These are phyloP conservation scores for Orobanche coerulescens DNA, from an alignment of 257 asterid genomes.

Conservation along the genomic window DNA sequence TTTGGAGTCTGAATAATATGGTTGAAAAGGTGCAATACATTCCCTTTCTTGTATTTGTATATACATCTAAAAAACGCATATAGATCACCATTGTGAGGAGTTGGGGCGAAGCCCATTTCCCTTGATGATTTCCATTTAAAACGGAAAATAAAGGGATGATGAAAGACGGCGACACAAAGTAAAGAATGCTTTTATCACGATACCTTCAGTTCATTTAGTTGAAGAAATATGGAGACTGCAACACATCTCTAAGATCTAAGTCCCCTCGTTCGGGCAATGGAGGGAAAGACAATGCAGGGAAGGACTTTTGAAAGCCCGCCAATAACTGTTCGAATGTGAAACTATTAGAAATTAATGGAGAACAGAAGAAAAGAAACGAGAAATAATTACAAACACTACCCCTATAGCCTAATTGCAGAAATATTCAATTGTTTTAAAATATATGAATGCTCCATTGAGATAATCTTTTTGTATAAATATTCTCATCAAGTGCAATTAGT, in stretches of 20 bases:
- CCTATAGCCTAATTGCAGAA: not conserved
- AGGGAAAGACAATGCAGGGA: conserved; percentile 77
- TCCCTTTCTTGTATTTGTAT: conserved; percentile 9
- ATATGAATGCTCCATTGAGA: not conserved
- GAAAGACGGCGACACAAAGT: not conserved
- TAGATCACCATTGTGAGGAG: conserved; percentile 1
- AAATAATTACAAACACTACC: not conserved
- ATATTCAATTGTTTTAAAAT: not conserved
- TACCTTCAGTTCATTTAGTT: conserved; percentile 36
- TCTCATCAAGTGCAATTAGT: not conserved
- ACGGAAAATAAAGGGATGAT: conserved; percentile 7
- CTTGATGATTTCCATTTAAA: not conserved
- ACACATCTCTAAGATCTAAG: conserved; percentile 68
- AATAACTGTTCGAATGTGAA: conserved; percentile 52
- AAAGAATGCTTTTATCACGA: not conserved
- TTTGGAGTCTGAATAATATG: conserved; percentile 21
- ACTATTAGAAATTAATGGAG: conserved; percentile 17
- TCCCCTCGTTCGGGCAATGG: conserved; percentile 86
- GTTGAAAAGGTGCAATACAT: conserved; percentile 9
- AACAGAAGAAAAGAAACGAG: not conserved
- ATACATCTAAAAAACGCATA: conserved; percentile 13
- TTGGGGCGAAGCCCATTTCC: conserved; percentile 5
- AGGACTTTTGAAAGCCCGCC: conserved; percentile 66
- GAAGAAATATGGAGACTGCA: conserved; percentile 83
- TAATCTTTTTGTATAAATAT: not conserved